A percentile compares a stretch with the other conserved stretches of the same genome.
Evolutionary conservation across 2,329 filamentous ascomycete species (phyloP).

Genomic region (Colletotrichum paranaense): DNA sequence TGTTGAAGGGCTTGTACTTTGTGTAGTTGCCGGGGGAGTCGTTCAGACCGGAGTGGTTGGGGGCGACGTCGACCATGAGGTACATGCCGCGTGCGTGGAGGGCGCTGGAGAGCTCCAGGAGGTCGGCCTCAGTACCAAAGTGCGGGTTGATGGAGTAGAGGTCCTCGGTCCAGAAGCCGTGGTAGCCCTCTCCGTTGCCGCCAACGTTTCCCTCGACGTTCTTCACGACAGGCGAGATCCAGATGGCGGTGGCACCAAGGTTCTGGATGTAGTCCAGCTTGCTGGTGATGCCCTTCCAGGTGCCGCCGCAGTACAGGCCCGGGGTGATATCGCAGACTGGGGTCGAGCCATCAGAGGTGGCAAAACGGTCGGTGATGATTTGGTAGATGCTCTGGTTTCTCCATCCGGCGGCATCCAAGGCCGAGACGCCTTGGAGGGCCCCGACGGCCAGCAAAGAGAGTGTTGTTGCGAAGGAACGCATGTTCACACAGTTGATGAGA

Average conservation of each 20-base stretch:
- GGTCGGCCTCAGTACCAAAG: constrained; percentile 61
- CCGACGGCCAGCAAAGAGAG: constrained; percentile 25
- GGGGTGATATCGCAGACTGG: constrained; percentile 41
- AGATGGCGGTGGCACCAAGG: constrained; percentile 56
- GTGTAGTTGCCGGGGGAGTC: constrained; percentile 36
- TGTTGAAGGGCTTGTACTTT: constrained; percentile 53
- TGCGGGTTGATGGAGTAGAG: constrained; percentile 56
- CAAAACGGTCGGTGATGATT: constrained; percentile 56
- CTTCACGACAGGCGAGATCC: constrained; percentile 57
- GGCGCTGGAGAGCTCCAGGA: constrained; percentile 57
- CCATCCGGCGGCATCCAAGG: constrained; percentile 48
- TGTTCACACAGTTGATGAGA: background rate
- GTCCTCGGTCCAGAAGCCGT: constrained; percentile 54
- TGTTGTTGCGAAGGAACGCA: constrained; percentile 17
- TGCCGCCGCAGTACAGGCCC: constrained; percentile 60
- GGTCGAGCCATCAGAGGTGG: constrained; percentile 50
- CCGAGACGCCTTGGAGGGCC: constrained; percentile 33
- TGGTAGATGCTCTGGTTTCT: constrained; percentile 57
- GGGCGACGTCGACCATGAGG: constrained; percentile 67
- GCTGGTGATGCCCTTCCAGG: constrained; percentile 59
- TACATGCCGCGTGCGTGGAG: constrained; percentile 66
- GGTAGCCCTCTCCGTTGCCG: constrained; percentile 45
- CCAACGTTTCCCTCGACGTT: constrained; percentile 49
- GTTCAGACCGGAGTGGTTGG: constrained; percentile 59
- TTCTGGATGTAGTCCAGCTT: constrained; percentile 62